Evolutionary conservation across 2,329 filamentous ascomycete genomes (phyloP).

Genomic region (Tolypocladium guangdongense): DNA sequence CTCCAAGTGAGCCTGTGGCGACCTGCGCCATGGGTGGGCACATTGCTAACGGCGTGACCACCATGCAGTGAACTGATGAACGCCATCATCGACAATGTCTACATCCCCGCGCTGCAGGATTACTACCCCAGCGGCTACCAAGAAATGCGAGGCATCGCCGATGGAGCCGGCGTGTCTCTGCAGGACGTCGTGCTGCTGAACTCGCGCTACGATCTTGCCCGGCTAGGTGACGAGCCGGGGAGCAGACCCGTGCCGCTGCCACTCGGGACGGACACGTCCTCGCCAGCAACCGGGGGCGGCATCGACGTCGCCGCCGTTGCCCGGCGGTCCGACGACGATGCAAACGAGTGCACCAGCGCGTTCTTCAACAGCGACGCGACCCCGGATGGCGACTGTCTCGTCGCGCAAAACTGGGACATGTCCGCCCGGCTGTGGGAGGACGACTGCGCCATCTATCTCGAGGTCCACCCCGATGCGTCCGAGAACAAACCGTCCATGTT

Average conservation of each 20-base stretch:
- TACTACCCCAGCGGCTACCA: slow-evolving; percentile 7
- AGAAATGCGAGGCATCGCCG: slow-evolving; percentile 41
- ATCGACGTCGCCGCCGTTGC: too few species aligned
- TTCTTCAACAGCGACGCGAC: slow-evolving; percentile 1
- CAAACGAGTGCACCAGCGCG: slow-evolving; percentile 33
- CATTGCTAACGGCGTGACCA: too few species aligned
- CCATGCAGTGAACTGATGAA: background rate
- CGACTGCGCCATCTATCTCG: slow-evolving; percentile 15
- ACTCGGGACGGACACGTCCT: too few species aligned
- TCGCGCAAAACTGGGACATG: slow-evolving; percentile 46
- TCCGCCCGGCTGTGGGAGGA: slow-evolving; percentile 7
- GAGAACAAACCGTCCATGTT: slow-evolving; percentile 10
- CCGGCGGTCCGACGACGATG: background rate
- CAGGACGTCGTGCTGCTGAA: slow-evolving; percentile 47
- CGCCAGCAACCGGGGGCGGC: too few species aligned
- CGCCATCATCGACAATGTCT: slow-evolving; percentile 1
- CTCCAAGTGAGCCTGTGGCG: background rate
- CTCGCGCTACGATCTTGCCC: slow-evolving; percentile 42
- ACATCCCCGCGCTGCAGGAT: slow-evolving; percentile 1
- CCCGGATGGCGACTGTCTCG: slow-evolving; percentile 15
- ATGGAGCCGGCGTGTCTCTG: slow-evolving; percentile 32
- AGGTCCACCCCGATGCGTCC: slow-evolving; percentile 9
- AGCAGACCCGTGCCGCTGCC: too few species aligned
- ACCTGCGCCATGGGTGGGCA: too few species aligned
- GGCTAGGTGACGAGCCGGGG: slow-evolving; percentile 22